phyloP scores from a whole-genome alignment of 2,329 filamentous ascomycete genomes.

The Trichoderma sp. region DNA sequence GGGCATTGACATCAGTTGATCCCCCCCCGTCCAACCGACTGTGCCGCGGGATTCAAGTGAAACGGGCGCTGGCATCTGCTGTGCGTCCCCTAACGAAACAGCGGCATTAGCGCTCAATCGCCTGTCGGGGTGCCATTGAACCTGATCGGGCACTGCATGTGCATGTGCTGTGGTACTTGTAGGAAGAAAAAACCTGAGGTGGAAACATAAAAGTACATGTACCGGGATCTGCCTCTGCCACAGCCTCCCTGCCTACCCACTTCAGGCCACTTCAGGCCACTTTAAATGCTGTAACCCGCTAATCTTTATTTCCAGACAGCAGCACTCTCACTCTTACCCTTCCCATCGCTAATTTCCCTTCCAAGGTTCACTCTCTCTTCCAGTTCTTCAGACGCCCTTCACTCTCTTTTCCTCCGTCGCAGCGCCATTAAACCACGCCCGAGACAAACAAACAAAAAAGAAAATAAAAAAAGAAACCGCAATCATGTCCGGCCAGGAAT shows the following conservation, averaged over 20 bases:
- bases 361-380: not conserved
- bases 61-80: no score
- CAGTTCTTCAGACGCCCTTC: not conserved
- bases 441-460: not conserved
- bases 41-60: no score
- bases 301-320: constrained; percentile 10
- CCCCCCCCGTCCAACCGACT: no score
- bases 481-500: constrained; percentile 41
- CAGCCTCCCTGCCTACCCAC: not conserved
- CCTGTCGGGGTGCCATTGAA: no score
- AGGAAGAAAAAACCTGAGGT: no score
- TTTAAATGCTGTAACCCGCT: constrained; percentile 6
- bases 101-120: not conserved
- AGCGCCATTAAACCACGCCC: not conserved
- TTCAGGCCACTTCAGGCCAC: not conserved
- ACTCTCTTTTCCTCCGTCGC: not conserved
- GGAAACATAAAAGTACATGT: no score
- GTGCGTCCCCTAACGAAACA: not conserved
- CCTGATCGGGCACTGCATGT: no score
- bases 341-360: not conserved
- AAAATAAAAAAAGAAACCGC: not conserved
- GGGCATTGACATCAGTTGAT: no score
- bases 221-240: no score
- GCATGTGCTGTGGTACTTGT: no score
- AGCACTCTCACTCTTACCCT: not conserved